A percentile compares a stretch with the other conserved stretches of the same genome.
Evolutionary conservation across 441 rosid genomes (phyloP).

Genomic region (Iberis amara): DNA sequence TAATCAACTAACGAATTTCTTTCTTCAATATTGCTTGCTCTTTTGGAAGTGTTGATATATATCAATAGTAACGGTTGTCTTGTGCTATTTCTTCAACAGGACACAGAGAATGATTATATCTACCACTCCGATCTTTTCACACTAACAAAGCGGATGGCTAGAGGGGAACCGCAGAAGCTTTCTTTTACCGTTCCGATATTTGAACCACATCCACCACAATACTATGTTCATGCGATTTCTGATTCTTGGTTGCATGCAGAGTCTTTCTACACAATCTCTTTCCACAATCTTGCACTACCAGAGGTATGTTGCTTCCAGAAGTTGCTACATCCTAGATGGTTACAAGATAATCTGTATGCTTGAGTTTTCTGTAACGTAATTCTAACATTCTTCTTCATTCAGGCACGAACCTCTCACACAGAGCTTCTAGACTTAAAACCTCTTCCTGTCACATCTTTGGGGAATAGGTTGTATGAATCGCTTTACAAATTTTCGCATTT

Average conservation of each 20-base stretch:
- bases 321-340: slow-evolving; percentile 2
- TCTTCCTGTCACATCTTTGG: slow-evolving; percentile 84
- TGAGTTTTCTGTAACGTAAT: slow-evolving; percentile 21
- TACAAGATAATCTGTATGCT: slow-evolving; percentile 15
- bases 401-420: slow-evolving; percentile 83
- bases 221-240: slow-evolving; percentile 93
- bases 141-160: slow-evolving; percentile 81
- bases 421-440: slow-evolving; percentile 97
- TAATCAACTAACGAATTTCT: neutral
- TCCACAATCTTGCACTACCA: slow-evolving; percentile 83
- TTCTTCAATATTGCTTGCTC: slow-evolving; percentile 4
- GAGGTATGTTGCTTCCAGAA: slow-evolving; percentile 49
- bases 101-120: slow-evolving; percentile 95
- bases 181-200: slow-evolving; percentile 97
- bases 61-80: slow-evolving; percentile 8
- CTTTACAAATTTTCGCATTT: slow-evolving; percentile 94
- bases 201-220: slow-evolving; percentile 99
- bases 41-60: slow-evolving; percentile 16
- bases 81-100: slow-evolving; percentile 45
- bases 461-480: slow-evolving; percentile 62
- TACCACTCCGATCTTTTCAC: slow-evolving; percentile 96
- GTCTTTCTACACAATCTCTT: slow-evolving; percentile 86
- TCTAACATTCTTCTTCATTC: slow-evolving; percentile 31
- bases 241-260: slow-evolving; percentile 99
- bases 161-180: slow-evolving; percentile 89